Evolutionary conservation across 805 yeast genomes (phyloP).

Genomic region (Cyberlindnera subsufficiens): DNA sequence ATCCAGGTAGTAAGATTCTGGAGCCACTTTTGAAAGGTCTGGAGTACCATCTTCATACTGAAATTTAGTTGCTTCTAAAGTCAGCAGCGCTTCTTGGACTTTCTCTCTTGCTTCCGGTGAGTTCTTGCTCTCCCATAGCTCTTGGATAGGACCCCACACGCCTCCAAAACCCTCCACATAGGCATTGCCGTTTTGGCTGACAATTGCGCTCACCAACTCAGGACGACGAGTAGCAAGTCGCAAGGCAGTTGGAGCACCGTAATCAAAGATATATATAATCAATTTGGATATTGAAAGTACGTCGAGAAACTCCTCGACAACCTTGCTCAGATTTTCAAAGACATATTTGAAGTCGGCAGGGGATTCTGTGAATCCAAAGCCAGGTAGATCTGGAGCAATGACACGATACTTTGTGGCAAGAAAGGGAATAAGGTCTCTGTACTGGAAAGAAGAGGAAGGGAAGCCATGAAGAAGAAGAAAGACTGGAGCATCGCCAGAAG

Average conservation of each 20-base stretch:
- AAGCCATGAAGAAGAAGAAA: conserved; percentile 36
- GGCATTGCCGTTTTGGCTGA: conserved; percentile 40
- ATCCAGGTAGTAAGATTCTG: conserved; percentile 29
- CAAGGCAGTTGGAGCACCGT: conserved; percentile 38
- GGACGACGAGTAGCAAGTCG: conserved; percentile 32
- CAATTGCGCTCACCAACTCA: conserved; percentile 24
- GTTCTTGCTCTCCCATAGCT: conserved; percentile 26
- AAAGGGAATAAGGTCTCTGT: conserved; percentile 31
- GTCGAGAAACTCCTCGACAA: conserved; percentile 23
- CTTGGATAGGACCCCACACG: conserved; percentile 33
- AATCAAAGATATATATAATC: conserved; percentile 35
- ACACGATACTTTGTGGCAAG: conserved; percentile 31
- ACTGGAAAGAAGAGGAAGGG: conserved; percentile 38
- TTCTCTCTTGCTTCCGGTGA: conserved; percentile 11
- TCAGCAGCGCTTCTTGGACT: too few relatives aligned
- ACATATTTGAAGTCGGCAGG: too few relatives aligned
- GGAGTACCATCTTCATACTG: conserved; percentile 31
- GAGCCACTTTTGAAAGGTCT: conserved; percentile 24
- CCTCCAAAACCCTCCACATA: conserved; percentile 35
- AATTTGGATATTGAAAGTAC: conserved; percentile 24
- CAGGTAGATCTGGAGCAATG: conserved; percentile 42
- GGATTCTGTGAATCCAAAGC: conserved; percentile 31
- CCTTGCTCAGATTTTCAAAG: too few relatives aligned
- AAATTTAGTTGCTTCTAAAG: conserved; percentile 11
- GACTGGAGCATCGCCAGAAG: conserved; percentile 27